Conservation (phyloP, 2,329 filamentous ascomycete species). For the Cladosporium sp. region DNA sequence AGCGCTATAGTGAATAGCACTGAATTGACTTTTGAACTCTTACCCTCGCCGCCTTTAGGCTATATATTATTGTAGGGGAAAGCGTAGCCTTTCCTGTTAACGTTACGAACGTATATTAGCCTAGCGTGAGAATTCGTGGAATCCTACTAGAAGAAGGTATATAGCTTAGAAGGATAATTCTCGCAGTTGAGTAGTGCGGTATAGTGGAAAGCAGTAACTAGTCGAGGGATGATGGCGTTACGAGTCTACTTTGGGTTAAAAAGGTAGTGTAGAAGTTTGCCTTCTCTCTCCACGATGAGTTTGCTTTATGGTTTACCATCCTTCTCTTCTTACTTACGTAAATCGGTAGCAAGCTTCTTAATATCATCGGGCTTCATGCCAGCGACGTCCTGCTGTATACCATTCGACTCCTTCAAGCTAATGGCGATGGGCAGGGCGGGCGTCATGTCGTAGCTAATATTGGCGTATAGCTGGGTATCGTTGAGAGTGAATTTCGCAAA, state of each 20-base stretch:
- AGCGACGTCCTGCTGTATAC: conserved; percentile 46
- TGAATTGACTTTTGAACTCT: conserved; percentile 50
- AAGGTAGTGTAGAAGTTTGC: conserved; percentile 40
- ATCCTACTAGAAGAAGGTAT: conserved; percentile 30
- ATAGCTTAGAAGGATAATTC: conserved; percentile 33
- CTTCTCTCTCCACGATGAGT: conserved; percentile 46
- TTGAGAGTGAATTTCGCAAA: conserved; percentile 49
- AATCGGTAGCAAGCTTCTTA: conserved; percentile 49
- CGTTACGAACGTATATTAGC: conserved; percentile 57
- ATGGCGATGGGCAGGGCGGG: conserved; percentile 39
- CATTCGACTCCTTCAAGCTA: conserved; percentile 34
- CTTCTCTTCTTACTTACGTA: conserved; percentile 51
- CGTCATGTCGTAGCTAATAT: conserved; percentile 37
- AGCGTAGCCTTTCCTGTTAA: conserved; percentile 60
- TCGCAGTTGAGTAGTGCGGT: conserved; percentile 56
- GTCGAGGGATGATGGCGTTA: conserved; percentile 65
- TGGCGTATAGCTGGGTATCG: conserved; percentile 44
- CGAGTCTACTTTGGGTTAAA: conserved; percentile 39
- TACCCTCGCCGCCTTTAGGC: conserved; percentile 53
- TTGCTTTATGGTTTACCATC: conserved; percentile 63
- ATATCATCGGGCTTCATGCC: conserved; percentile 60
- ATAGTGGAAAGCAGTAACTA: conserved; percentile 73
- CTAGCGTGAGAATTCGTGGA: conserved; percentile 55
- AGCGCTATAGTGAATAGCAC: conserved; percentile 42
- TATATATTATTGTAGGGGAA: conserved; percentile 68